A percentile compares a stretch with the other conserved stretches of the same genome.
phyloP scores from a whole-genome alignment of 1,284 basidiomycete species.

The Ustilago trichophora region DNA sequence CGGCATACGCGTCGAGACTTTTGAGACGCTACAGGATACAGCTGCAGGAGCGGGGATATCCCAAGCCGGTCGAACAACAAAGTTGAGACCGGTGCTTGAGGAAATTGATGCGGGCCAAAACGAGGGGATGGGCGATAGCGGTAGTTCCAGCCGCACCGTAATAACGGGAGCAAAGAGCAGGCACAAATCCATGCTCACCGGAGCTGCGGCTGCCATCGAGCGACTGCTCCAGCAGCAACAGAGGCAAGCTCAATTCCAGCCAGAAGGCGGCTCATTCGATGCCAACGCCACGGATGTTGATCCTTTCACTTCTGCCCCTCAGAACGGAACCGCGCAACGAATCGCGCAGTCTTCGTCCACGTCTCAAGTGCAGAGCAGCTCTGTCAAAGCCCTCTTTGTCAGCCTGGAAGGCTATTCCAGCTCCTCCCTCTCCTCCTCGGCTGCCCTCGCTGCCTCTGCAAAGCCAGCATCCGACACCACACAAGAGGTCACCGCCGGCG shows the following conservation, averaged over 20 bases:
- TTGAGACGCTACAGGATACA: slow-evolving; percentile 27
- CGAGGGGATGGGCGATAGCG: slow-evolving; percentile 7
- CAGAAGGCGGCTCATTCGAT: background rate
- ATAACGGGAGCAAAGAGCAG: background rate
- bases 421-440: slow-evolving; percentile 18
- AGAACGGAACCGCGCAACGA: background rate
- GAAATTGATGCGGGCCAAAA: slow-evolving; percentile 1
- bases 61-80: slow-evolving; percentile 3
- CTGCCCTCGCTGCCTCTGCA: background rate
- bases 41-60: background rate
- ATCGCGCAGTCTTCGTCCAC: too few relatives aligned
- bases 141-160: slow-evolving; percentile 4
- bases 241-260: background rate
- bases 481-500: too few relatives aligned
- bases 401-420: slow-evolving; percentile 54
- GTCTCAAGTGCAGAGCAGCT: too few relatives aligned
- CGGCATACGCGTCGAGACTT: slow-evolving; percentile 65
- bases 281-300: slow-evolving; percentile 2
- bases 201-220: slow-evolving; percentile 55
- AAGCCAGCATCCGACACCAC: background rate
- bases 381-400: slow-evolving; percentile 51
- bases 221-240: slow-evolving; percentile 39
- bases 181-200: slow-evolving; percentile 24
- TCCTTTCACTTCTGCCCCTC: slow-evolving; percentile 1
- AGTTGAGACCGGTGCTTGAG: slow-evolving; percentile 10